These are phyloP conservation scores for Neurospora africana DNA, from an alignment of 495 filamentous ascomycete species.

Conservation along the genomic window DNA sequence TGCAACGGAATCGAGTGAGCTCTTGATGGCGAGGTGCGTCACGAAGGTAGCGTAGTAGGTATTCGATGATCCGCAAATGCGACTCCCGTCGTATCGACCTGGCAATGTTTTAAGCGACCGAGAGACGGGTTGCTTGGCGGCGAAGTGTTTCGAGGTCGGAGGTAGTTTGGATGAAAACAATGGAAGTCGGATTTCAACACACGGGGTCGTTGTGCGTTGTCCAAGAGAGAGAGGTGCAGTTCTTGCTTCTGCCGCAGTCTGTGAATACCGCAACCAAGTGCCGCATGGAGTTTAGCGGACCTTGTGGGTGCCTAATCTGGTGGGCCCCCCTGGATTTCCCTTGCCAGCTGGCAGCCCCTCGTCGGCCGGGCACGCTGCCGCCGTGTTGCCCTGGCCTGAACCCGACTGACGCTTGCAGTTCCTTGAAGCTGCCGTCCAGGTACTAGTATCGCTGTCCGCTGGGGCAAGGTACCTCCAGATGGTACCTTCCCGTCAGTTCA, in stretches of 20 bases:
- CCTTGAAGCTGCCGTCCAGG: neutral
- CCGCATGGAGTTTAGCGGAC: neutral
- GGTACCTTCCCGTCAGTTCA: neutral
- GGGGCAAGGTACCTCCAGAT: neutral
- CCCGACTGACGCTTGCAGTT: neutral
- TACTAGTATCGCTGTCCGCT: neutral
- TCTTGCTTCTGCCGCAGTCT: neutral
- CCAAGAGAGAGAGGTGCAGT: neutral
- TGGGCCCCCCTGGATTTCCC: neutral
- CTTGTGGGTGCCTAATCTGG: neutral
- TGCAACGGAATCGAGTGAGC: neutral
- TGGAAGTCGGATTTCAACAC: neutral
- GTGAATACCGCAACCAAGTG: neutral
- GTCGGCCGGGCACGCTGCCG: neutral
- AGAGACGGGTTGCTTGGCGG: neutral
- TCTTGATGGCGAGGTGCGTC: neutral
- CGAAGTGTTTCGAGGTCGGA: neutral
- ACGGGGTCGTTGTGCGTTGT: neutral
- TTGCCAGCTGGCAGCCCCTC: conserved; percentile 21
- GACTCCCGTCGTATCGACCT: neutral
- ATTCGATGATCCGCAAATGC: neutral
- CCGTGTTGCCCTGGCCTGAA: neutral
- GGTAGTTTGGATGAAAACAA: neutral
- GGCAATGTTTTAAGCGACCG: neutral
- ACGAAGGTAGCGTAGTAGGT: neutral